Evolutionary conservation across 2,329 filamentous ascomycete genomes (phyloP).

Genomic region (Ophiognomonia clavigignenti-juglandacearum): DNA sequence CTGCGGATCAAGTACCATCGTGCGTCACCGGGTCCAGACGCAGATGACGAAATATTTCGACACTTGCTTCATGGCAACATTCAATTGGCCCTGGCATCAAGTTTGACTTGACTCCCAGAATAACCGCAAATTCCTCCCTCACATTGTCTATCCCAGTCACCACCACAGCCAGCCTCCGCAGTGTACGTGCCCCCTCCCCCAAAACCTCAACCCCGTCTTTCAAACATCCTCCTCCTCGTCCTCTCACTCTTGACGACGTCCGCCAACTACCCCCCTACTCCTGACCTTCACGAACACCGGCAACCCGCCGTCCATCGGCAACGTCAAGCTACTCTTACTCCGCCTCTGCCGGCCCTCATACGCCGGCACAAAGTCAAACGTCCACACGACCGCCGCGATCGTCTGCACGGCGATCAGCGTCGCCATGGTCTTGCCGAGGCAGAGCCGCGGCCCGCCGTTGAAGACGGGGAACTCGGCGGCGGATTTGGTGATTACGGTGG

Average conservation of each 20-base stretch:
- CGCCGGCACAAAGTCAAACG: slow-evolving; percentile 46
- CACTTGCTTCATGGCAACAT: no score
- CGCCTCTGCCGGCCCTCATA: slow-evolving; percentile 40
- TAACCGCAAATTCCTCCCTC: no score
- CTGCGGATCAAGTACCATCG: no score
- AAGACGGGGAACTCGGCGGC: slow-evolving; percentile 59
- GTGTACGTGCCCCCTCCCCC: no score
- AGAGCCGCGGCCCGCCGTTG: slow-evolving; percentile 57
- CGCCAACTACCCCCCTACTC: background rate
- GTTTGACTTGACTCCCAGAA: no score
- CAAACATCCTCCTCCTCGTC: background rate
- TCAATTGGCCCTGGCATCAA: no score
- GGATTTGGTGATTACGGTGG: slow-evolving; percentile 24
- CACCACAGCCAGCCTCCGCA: no score
- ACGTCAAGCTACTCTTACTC: slow-evolving; percentile 56
- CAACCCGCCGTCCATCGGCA: slow-evolving; percentile 60
- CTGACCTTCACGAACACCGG: slow-evolving; percentile 36
- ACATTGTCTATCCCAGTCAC: no score
- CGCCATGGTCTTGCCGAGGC: slow-evolving; percentile 61
- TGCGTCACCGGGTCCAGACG: no score
- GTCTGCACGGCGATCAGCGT: slow-evolving; percentile 54
- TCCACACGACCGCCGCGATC: slow-evolving; percentile 41
- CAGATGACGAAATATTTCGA: no score
- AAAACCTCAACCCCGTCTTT: background rate
- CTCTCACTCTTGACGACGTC: background rate